Conservation (phyloP, 306 rosid species). For the Dicorynia guianensis region DNA sequence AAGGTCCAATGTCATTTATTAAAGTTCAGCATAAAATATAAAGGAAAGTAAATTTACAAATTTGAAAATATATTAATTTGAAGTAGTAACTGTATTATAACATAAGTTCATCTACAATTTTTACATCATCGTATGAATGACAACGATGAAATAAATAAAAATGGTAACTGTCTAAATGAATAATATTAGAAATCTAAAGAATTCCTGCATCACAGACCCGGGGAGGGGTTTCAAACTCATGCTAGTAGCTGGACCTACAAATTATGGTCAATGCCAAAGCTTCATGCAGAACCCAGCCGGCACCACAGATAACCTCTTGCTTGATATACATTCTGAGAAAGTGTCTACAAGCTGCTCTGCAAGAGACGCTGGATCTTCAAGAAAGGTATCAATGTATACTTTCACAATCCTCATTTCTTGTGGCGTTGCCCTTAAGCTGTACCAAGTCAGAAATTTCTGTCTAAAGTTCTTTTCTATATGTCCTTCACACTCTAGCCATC, state of each 20-base stretch:
- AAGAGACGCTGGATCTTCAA: slow-evolving; percentile 83
- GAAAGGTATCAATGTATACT: slow-evolving; percentile 76
- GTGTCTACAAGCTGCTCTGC: slow-evolving; percentile 96
- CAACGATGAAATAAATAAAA: slow-evolving; percentile 54
- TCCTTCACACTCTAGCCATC: slow-evolving; percentile 94
- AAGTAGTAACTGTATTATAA: slow-evolving; percentile 32
- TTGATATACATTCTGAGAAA: slow-evolving; percentile 80
- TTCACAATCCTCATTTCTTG: slow-evolving; percentile 85
- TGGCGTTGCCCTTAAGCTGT: slow-evolving; percentile 81
- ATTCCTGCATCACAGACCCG: slow-evolving; percentile 52
- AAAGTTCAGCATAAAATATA: slow-evolving; percentile 10
- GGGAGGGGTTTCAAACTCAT: slow-evolving; percentile 39
- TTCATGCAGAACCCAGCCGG: slow-evolving; percentile 90
- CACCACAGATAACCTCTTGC: slow-evolving; percentile 71
- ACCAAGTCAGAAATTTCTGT: slow-evolving; percentile 97
- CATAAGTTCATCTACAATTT: slow-evolving; percentile 47
- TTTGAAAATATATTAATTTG: slow-evolving; percentile 31
- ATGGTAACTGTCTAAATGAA: slow-evolving; percentile 48
- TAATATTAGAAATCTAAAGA: slow-evolving; percentile 61
- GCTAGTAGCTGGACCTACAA: slow-evolving; percentile 39
- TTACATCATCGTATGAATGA: slow-evolving; percentile 59
- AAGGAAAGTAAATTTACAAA: slow-evolving; percentile 25
- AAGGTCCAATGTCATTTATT: slow-evolving; percentile 17
- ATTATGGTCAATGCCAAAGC: slow-evolving; percentile 79
- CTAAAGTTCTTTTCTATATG: slow-evolving; percentile 92